A percentile compares a stretch with the other conserved stretches of the same genome.
Evolutionary conservation across 176 grass and related monocot genomes (phyloP).

Genomic region (barley (Hordeum vulgare)): MorexV3_pseudomolecules_assembly NC_058518.1:68085745-68086244

Average conservation of each 20-base stretch:
- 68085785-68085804: no score
- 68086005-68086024: constrained; percentile 97
- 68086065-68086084: constrained; percentile 48
- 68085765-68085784: no score
- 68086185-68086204: constrained; percentile 34
- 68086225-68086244: constrained; percentile 76
- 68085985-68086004: constrained; percentile 87
- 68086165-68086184: constrained; percentile 38
- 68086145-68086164: constrained; percentile 51
- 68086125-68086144: constrained; percentile 66
- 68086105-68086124: constrained; percentile 52
- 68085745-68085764: no score
- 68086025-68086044: constrained; percentile 85
- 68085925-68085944: constrained; percentile 44
- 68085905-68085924: constrained; percentile 37
- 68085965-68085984: constrained; percentile 45
- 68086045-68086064: constrained; percentile 52
- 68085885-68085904: no score
- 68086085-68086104: constrained; percentile 50
- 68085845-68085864: no score
- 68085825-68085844: no score
- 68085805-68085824: no score
- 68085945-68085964: constrained; percentile 76
- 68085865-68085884: no score
- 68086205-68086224: constrained; percentile 43